phyloP scores from a whole-genome alignment of 345 rosid species.

The Eucalyptus regnans region DNA sequence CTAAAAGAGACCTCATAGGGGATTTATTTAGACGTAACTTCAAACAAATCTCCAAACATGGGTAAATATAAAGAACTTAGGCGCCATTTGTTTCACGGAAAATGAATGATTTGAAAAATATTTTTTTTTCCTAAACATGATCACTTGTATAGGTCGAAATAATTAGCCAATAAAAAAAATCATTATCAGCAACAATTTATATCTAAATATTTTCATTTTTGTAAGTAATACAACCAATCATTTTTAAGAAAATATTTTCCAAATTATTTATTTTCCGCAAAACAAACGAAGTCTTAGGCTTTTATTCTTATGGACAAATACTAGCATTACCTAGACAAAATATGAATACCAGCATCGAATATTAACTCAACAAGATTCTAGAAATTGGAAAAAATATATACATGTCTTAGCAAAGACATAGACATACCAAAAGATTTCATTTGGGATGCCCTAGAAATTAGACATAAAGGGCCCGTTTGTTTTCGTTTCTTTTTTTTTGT shows the following conservation, averaged over 20 bases:
- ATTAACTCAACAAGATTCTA: not conserved
- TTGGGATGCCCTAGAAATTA: not conserved
- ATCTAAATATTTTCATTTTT: too few species aligned
- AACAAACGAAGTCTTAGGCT: not conserved
- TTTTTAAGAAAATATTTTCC: too few species aligned
- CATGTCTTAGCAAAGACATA: not conserved
- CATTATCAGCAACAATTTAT: too few species aligned
- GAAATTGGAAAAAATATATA: not conserved
- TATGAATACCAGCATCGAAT: not conserved
- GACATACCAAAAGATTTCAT: not conserved
- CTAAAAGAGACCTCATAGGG: not conserved
- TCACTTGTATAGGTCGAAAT: not conserved
- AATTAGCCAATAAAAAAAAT: too few species aligned
- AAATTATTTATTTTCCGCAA: too few species aligned
- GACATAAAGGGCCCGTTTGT: not conserved
- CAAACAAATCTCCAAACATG: not conserved
- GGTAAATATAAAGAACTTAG: not conserved
- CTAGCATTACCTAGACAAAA: not conserved
- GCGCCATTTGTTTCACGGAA: accelerated
- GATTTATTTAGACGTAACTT: not conserved
- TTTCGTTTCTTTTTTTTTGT: too few species aligned
- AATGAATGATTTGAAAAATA: too few species aligned
- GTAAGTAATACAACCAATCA: too few species aligned
- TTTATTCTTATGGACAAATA: not conserved
- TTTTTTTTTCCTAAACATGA: too few species aligned